Evolutionary conservation across 2,329 filamentous ascomycete genomes (phyloP).

Genomic region (Epicoccum nigrum): DNA sequence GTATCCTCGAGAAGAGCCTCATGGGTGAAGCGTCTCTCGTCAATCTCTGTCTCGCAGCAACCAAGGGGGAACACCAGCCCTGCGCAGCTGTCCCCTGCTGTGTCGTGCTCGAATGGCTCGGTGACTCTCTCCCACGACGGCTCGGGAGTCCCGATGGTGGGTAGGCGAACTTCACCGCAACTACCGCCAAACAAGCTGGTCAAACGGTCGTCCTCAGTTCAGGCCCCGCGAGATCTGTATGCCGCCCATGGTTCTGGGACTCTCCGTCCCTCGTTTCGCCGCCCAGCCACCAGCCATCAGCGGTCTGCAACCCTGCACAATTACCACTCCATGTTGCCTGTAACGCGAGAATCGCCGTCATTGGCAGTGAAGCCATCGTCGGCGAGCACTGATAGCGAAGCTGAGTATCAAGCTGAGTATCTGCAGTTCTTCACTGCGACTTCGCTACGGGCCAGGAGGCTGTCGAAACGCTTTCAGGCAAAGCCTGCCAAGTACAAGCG

Average conservation of each 20-base stretch:
- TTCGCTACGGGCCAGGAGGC: slow-evolving; percentile 42
- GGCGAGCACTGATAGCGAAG: slow-evolving; percentile 33
- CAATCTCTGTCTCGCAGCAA: slow-evolving; percentile 68
- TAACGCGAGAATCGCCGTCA: slow-evolving; percentile 33
- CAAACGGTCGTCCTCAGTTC: slow-evolving; percentile 69
- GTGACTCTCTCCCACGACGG: slow-evolving; percentile 53
- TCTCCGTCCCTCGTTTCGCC: slow-evolving; percentile 69
- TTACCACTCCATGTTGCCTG: slow-evolving; percentile 44
- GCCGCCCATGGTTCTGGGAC: slow-evolving; percentile 60
- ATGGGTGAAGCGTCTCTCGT: slow-evolving; percentile 75
- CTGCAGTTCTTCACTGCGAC: slow-evolving; percentile 46
- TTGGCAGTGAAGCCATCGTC: slow-evolving; percentile 26
- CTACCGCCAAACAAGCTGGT: slow-evolving; percentile 76
- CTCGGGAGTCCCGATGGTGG: slow-evolving; percentile 69
- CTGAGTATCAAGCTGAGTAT: slow-evolving; percentile 38
- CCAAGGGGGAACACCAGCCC: slow-evolving; percentile 69
- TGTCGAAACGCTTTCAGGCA: slow-evolving; percentile 51
- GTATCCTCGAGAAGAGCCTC: slow-evolving; percentile 56
- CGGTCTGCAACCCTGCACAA: slow-evolving; percentile 73
- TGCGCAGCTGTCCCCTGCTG: slow-evolving; percentile 68
- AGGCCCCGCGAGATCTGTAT: slow-evolving; percentile 52
- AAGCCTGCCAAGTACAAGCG: slow-evolving; percentile 50
- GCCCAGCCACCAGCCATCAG: slow-evolving; percentile 81
- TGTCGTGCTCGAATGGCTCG: slow-evolving; percentile 67
- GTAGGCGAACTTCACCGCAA: slow-evolving; percentile 46